Base-by-base conservation (phyloP, 352 stramenopile species). In the Globisporangium iwayamae region DNA sequence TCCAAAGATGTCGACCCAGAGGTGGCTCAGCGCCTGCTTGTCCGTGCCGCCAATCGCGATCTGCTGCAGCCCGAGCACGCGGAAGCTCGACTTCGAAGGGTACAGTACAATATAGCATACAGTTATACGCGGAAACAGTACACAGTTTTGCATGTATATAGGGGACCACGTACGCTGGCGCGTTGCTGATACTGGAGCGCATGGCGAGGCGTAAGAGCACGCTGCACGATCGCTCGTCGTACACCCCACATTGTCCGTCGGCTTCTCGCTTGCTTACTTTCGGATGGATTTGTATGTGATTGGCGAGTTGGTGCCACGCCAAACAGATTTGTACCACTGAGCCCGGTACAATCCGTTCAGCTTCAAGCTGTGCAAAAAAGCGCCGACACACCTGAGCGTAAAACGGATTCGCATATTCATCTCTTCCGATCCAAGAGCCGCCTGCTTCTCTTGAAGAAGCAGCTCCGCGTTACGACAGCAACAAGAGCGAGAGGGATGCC, bases 31-130 rank as follows among this genome's bases (percentile, higher is more conserved):
- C 28, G 81, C 76, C 48, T 67, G 69, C 73, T 98, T 99, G 72
- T 97, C 78, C 1, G 87, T 54, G 32, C 85, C 90, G 55, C 97
- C 97, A 47, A 99, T 96, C 25, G 97, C 97, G 45, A 99, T 87
- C 79, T 99, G 97, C 81, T 99, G 97, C 53, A 99, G 72, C 28
- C 97, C 97, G 20, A 99, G 80, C 61, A 99, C 89, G 63, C 88
- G 83, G 80, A 98, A 99, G 30, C 89, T 83, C 48, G 80, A 89
- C 52, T 80, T 79, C 75, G 78, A 28, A 16, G 11, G 5, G 30
- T 34, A 13, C 22, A 16, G 6, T n/a, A 3, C 14, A 51, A 30
- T 18, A 38, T 18, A 20, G 41, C 25, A 28, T 28, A n/a, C 39
- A 64, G n/a, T 20, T 9, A 20, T 13, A 22, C 11, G 16, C 8